Evolutionary conservation across 306 rosid species (phyloP).

Genomic region (Trifolium pratense): DNA sequence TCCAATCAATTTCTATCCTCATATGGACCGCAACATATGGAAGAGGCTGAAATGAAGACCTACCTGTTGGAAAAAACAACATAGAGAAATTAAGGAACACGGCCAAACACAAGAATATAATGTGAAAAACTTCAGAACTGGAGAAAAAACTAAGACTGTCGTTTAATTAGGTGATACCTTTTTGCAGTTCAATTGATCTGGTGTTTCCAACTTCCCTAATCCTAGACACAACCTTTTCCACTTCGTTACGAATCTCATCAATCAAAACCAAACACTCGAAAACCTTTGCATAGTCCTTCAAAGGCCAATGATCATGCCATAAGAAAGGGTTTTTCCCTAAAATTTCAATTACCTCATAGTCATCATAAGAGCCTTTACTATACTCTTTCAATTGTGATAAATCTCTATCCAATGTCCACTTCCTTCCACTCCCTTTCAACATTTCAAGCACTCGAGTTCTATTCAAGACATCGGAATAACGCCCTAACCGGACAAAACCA

Average conservation of each 20-base stretch:
- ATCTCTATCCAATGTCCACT: conserved; percentile 83
- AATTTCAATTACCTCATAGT: conserved; percentile 62
- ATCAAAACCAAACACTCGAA: conserved; percentile 82
- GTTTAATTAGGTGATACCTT: neutral
- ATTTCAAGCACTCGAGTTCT: conserved; percentile 59
- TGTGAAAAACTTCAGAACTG: neutral
- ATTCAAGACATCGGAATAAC: conserved; percentile 51
- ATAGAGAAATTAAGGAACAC: neutral
- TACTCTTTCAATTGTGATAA: conserved; percentile 68
- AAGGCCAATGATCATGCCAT: conserved; percentile 99
- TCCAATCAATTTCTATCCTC: conserved; percentile 96
- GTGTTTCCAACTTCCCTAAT: conserved; percentile 60
- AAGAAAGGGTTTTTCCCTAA: conserved; percentile 89
- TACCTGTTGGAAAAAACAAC: neutral
- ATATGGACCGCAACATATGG: conserved; percentile 87
- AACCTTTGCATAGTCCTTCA: conserved; percentile 78
- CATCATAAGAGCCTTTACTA: conserved; percentile 54
- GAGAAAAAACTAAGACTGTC: neutral
- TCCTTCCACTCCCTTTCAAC: conserved; percentile 93
- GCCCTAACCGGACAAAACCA: conserved; percentile 71
- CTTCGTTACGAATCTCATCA: conserved; percentile 72
- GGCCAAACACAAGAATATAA: neutral
- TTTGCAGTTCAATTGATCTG: neutral
- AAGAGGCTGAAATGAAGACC: conserved; percentile 35
- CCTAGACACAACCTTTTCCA: conserved; percentile 67